Conservation (phyloP, 140 eudicot genomes). For the Anethum foeniculum region DNA sequence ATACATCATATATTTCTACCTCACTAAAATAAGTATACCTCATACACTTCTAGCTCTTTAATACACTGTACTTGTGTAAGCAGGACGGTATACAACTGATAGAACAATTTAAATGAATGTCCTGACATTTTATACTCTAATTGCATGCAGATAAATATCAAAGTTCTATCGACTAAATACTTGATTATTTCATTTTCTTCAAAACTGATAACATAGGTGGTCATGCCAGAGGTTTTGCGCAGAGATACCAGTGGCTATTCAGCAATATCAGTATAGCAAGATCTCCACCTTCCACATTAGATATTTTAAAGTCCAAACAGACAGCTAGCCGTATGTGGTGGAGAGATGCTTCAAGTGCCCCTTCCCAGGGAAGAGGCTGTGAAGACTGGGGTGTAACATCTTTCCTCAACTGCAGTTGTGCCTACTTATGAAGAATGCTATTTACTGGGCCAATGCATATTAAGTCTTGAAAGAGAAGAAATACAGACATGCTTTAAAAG, state of each 20-base stretch:
- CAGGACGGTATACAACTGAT: not conserved
- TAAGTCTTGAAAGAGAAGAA: not conserved
- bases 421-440: not conserved
- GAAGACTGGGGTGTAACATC: not conserved
- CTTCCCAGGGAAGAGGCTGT: not conserved
- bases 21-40: not conserved
- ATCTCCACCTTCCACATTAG: not conserved
- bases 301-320: not conserved
- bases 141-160: not conserved
- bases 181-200: not conserved
- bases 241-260: not conserved
- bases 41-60: not conserved
- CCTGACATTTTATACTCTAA: not conserved
- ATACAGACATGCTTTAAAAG: not conserved
- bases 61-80: not conserved
- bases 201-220: not conserved
- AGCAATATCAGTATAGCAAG: not conserved
- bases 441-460: not conserved
- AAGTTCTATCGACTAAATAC: not conserved
- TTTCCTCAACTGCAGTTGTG: not conserved
- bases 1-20: not conserved
- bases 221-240: not conserved
- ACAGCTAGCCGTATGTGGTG: not conserved
- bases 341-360: conserved; percentile 3
- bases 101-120: not conserved